phyloP scores from a whole-genome alignment of 768 basidiomycete species.

The Xanthoconium stramineum region DNA sequence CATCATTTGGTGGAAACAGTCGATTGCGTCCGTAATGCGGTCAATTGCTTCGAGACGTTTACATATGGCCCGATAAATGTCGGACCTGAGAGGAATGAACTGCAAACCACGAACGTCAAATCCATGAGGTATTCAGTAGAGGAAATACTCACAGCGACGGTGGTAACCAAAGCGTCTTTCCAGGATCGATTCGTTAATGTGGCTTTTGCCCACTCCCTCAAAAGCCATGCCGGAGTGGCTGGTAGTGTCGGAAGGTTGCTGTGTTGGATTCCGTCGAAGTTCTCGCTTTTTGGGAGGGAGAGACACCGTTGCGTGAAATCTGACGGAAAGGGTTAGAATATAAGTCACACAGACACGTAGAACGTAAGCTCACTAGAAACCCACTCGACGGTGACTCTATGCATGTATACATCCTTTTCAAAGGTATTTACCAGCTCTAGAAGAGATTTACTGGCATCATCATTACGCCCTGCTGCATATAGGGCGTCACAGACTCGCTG shows the following conservation, averaged over 20 bases:
- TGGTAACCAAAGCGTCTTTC: background rate
- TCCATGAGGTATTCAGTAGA: too few relatives aligned
- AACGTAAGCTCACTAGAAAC: background rate
- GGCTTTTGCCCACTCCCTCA: background rate
- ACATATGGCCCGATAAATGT: background rate
- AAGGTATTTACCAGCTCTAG: background rate
- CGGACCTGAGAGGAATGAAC: background rate
- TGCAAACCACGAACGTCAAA: background rate
- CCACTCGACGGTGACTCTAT: background rate
- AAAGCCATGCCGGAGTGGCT: background rate
- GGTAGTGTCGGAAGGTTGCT: rapidly evolving
- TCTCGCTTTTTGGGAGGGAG: background rate
- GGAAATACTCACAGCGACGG: background rate
- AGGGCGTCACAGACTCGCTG: background rate
- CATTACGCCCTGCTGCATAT: background rate
- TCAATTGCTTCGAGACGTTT: background rate
- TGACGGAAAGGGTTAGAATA: background rate
- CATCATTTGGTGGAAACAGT: background rate
- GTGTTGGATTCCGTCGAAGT: background rate
- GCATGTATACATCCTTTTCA: too few relatives aligned
- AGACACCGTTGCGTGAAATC: background rate
- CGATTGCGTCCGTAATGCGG: background rate
- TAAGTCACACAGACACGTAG: background rate
- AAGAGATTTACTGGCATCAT: background rate
- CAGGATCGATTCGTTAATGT: background rate